Conservation (phyloP, 1,284 basidiomycete genomes). For the Peniophora sp. region DNA sequence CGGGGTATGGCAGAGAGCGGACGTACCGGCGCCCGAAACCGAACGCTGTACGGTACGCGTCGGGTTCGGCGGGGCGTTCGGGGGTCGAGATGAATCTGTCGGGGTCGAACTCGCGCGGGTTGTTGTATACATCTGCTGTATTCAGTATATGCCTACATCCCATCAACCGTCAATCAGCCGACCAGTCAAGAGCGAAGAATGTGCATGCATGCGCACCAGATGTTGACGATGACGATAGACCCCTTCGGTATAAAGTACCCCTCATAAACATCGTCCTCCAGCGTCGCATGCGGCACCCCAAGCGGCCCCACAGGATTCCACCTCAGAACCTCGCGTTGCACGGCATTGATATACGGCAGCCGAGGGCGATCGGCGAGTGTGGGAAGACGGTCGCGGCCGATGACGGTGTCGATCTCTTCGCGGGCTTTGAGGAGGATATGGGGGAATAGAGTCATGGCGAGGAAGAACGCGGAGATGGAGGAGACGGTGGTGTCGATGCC, state of each 20-base stretch:
- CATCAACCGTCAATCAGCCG: too few relatives aligned
- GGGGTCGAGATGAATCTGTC: not conserved
- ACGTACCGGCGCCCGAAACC: not conserved
- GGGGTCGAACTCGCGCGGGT: not conserved
- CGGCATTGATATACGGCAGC: slow-evolving; percentile 20
- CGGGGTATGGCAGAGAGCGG: too few relatives aligned
- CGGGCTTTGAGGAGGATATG: slow-evolving; percentile 15
- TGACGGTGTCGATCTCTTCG: slow-evolving; percentile 19
- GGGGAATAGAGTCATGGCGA: slow-evolving; percentile 14
- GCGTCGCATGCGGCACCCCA: slow-evolving; percentile 9
- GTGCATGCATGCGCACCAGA: slow-evolving; percentile 6
- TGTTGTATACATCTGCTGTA: not conserved
- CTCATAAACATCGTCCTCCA: slow-evolving; percentile 9
- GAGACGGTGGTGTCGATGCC: slow-evolving; percentile 1
- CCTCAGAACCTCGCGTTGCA: slow-evolving; percentile 20
- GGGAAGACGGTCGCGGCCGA: slow-evolving; percentile 18
- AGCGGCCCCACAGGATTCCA: slow-evolving; percentile 19
- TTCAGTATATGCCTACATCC: not conserved
- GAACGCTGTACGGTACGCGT: not conserved
- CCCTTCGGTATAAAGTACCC: slow-evolving; percentile 14
- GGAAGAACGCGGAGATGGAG: slow-evolving; percentile 10
- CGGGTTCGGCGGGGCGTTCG: not conserved
- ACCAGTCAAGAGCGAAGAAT: too few relatives aligned
- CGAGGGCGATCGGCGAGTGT: slow-evolving; percentile 17
- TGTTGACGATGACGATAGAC: slow-evolving; percentile 10